Percentiles rank a stretch among this genome's conserved stretches.
Evolutionary conservation across 495 filamentous ascomycete species (phyloP).

Genomic region (Neurospora sp.): DNA sequence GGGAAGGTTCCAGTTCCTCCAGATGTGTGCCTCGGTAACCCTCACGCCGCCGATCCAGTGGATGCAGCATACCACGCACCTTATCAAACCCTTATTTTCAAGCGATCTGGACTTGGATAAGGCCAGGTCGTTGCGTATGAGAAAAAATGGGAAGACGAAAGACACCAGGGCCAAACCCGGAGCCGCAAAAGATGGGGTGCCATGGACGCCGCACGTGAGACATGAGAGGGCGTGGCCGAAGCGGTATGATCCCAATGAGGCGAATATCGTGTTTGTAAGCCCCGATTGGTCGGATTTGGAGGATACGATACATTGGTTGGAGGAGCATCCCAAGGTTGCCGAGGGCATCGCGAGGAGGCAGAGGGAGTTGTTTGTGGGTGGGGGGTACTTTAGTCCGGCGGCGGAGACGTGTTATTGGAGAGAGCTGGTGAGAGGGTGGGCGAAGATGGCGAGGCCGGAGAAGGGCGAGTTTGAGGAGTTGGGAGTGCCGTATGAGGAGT

Average conservation of each 20-base stretch:
- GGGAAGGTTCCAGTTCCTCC: slow-evolving; percentile 44
- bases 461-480: slow-evolving; percentile 22
- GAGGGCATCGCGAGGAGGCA: slow-evolving; percentile 40
- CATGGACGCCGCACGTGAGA: slow-evolving; percentile 13
- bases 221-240: slow-evolving; percentile 26
- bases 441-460: slow-evolving; percentile 24
- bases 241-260: slow-evolving; percentile 26
- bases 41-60: slow-evolving; percentile 38
- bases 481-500: slow-evolving; percentile 33
- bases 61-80: slow-evolving; percentile 42
- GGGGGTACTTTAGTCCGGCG: slow-evolving; percentile 39
- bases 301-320: slow-evolving; percentile 31
- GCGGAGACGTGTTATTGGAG: slow-evolving; percentile 48
- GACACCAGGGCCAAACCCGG: background rate
- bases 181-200: background rate
- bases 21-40: slow-evolving; percentile 39
- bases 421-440: slow-evolving; percentile 38
- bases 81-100: slow-evolving; percentile 33
- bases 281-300: slow-evolving; percentile 45
- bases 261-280: slow-evolving; percentile 43
- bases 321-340: slow-evolving; percentile 30
- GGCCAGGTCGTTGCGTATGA: background rate
- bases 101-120: slow-evolving; percentile 14
- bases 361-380: slow-evolving; percentile 31
- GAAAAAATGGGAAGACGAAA: background rate